phyloP scores from a whole-genome alignment of 176 grass and related monocot genomes.

The Eragrostis curvula region DNA sequence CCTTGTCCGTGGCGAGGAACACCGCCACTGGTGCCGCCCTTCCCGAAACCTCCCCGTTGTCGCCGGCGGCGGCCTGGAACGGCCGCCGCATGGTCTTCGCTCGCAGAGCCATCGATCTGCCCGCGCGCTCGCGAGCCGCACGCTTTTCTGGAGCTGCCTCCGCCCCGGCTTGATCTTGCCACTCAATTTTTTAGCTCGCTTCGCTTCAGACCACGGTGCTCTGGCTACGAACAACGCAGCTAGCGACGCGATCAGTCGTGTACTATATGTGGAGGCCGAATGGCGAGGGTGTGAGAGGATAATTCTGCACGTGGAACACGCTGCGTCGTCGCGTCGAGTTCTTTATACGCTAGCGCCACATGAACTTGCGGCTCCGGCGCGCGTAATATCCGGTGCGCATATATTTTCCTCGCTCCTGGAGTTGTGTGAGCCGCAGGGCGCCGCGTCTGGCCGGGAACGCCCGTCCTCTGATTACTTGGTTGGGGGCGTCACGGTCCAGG shows the following conservation, averaged over 20 bases:
- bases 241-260: neutral
- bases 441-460: neutral
- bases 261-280: neutral
- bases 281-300: neutral
- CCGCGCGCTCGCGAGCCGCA: too few relatives aligned
- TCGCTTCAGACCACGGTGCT: neutral
- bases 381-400: neutral
- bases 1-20: too few relatives aligned
- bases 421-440: neutral
- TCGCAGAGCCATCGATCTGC: slow-evolving; percentile 11
- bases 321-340: neutral
- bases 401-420: neutral
- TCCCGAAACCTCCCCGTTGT: neutral
- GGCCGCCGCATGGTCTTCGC: slow-evolving; percentile 18
- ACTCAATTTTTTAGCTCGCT: neutral
- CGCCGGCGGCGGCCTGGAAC: neutral
- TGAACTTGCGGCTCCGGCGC: too few relatives aligned
- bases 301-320: neutral
- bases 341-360: neutral
- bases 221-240: too few relatives aligned
- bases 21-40: neutral
- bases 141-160: too few relatives aligned
- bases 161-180: too few relatives aligned
- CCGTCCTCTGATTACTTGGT: neutral
- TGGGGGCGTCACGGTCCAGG: neutral